Conservation (phyloP, 441 rosid genomes). For the Heliophila coronopifolia region DNA sequence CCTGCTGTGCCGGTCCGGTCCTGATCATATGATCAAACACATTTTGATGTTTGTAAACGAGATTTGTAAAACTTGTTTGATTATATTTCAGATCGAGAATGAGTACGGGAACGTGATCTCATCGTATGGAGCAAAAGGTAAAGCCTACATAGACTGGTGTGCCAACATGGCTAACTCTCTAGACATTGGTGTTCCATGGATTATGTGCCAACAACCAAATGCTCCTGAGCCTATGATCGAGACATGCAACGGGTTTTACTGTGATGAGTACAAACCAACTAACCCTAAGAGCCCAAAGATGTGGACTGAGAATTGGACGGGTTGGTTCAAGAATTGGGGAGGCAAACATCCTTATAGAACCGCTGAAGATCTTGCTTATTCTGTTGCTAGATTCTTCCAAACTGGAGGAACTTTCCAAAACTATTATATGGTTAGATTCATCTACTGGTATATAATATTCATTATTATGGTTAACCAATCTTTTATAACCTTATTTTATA, state of each 20-base stretch:
- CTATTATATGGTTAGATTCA: slow-evolving; percentile 74
- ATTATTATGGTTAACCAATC: no score
- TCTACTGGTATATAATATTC: no score
- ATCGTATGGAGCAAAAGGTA: slow-evolving; percentile 40
- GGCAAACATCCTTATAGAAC: slow-evolving; percentile 43
- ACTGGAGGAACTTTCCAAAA: slow-evolving; percentile 50
- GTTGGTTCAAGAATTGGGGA: slow-evolving; percentile 52
- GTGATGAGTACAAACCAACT: slow-evolving; percentile 46
- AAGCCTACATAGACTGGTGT: slow-evolving; percentile 52
- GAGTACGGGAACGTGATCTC: slow-evolving; percentile 53
- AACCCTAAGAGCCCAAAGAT: slow-evolving; percentile 46
- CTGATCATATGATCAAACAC: no score
- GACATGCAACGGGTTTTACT: slow-evolving; percentile 69
- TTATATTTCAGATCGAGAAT: slow-evolving; percentile 56
- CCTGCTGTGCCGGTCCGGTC: no score
- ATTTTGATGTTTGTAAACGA: no score
- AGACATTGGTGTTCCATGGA: slow-evolving; percentile 61
- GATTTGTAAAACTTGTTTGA: no score
- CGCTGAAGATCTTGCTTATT: slow-evolving; percentile 55
- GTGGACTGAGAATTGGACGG: slow-evolving; percentile 68
- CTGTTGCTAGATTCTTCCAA: slow-evolving; percentile 60
- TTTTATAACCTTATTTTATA: no score
- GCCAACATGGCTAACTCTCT: slow-evolving; percentile 49
- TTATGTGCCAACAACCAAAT: slow-evolving; percentile 64
- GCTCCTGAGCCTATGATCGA: slow-evolving; percentile 65